phyloP scores from a whole-genome alignment of 208 protist species.

The Leptomonas seymouri region DNA sequence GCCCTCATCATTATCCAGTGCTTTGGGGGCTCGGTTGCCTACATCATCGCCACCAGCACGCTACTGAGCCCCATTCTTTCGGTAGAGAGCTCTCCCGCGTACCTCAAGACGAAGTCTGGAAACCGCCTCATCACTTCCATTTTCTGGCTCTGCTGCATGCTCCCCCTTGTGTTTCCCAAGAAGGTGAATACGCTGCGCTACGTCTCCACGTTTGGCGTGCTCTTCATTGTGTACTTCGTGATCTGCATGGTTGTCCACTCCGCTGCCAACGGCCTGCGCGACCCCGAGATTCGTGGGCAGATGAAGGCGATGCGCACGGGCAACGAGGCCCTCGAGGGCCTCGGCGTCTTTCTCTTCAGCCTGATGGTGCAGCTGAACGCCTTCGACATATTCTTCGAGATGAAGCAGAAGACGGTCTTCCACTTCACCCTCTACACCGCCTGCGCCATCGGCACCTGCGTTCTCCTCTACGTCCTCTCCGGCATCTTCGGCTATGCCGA shows the following conservation, averaged over 20 bases:
- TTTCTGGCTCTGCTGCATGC: slow-evolving; percentile 59
- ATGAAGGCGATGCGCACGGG: slow-evolving; percentile 37
- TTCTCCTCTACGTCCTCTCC: slow-evolving; percentile 54
- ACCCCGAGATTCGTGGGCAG: slow-evolving; percentile 35
- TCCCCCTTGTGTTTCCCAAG: slow-evolving; percentile 70
- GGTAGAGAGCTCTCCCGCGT: slow-evolving; percentile 26
- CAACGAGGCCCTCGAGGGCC: slow-evolving; percentile 55
- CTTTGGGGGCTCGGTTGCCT: slow-evolving; percentile 60
- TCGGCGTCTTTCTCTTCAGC: slow-evolving; percentile 52
- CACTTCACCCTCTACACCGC: slow-evolving; percentile 40
- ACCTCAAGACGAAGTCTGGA: slow-evolving; percentile 40
- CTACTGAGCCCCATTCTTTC: slow-evolving; percentile 47
- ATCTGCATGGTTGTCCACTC: slow-evolving; percentile 58
- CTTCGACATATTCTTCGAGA: slow-evolving; percentile 61
- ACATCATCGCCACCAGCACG: slow-evolving; percentile 56
- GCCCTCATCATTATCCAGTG: slow-evolving; percentile 50
- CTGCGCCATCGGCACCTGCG: slow-evolving; percentile 43
- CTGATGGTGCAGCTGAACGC: slow-evolving; percentile 44
- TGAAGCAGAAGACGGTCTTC: slow-evolving; percentile 43
- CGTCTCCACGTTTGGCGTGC: slow-evolving; percentile 54
- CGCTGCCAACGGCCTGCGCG: slow-evolving; percentile 31
- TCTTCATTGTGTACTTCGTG: slow-evolving; percentile 71
- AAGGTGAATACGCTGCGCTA: slow-evolving; percentile 73
- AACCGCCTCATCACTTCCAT: slow-evolving; percentile 46
- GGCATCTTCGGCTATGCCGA: slow-evolving; percentile 73